phyloP scores from a whole-genome alignment of 139 green algal species.

The Chlorella sp. region DNA sequence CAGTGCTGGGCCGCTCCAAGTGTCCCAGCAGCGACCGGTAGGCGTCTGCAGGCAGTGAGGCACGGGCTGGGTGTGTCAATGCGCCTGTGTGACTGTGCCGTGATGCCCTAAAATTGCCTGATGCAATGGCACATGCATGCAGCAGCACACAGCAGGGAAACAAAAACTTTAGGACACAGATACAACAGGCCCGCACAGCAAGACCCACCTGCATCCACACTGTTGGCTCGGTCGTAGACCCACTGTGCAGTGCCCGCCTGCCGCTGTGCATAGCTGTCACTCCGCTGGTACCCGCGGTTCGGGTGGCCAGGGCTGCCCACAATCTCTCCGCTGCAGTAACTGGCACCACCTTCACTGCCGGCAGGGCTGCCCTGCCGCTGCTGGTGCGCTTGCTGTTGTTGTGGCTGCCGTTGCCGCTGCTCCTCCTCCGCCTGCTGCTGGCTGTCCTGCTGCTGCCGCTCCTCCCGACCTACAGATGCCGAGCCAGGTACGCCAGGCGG shows the following conservation, averaged over 20 bases:
- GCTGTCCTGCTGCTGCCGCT: neutral
- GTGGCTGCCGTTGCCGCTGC: neutral
- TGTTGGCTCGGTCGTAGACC: constrained; percentile 46
- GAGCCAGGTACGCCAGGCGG: neutral
- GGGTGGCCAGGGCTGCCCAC: constrained; percentile 2
- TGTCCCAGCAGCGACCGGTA: constrained; percentile 29
- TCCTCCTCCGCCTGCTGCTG: neutral
- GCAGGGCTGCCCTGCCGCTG: constrained; percentile 1
- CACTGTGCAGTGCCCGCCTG: constrained; percentile 40
- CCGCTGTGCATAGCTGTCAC: constrained; percentile 13
- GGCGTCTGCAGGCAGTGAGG: constrained; percentile 1
- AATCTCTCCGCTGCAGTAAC: constrained; percentile 21
- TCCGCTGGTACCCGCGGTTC: neutral
- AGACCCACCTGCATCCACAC: neutral
- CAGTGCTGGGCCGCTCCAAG: constrained; percentile 13
- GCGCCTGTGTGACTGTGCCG: no score
- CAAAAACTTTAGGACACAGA: no score
- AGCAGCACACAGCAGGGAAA: no score
- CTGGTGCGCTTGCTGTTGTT: neutral
- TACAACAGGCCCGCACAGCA: neutral
- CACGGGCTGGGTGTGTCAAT: no score
- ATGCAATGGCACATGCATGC: no score
- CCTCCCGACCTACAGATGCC: no score
- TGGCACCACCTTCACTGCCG: constrained; percentile 7
- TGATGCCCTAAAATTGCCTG: no score